Conservation (phyloP, 352 stramenopile genomes). For the Pythium dissotocum region DNA sequence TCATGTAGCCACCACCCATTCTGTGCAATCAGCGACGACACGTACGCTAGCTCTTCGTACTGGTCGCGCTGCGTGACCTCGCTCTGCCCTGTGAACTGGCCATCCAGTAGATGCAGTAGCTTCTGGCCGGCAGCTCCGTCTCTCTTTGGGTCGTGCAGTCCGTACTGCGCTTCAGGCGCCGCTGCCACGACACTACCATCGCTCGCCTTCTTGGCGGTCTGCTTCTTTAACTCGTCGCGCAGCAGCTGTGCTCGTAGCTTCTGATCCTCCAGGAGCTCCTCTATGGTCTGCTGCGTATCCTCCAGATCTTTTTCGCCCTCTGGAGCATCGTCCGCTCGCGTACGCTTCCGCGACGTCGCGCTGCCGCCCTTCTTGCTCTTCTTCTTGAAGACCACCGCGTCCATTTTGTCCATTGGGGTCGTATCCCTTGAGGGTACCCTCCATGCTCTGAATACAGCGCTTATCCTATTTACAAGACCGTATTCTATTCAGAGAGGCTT, state of each 20-base stretch:
- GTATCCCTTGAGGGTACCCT: neutral
- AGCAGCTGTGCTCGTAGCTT: constrained; percentile 48
- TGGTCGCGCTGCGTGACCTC: constrained; percentile 60
- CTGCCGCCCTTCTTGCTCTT: constrained; percentile 35
- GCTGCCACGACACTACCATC: constrained; percentile 6
- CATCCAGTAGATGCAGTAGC: constrained; percentile 69
- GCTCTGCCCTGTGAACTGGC: constrained; percentile 80
- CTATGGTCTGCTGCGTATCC: constrained; percentile 51
- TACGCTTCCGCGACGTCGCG: constrained; percentile 37
- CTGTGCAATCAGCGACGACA: too few relatives aligned
- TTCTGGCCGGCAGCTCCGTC: constrained; percentile 69
- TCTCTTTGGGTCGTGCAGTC: constrained; percentile 76
- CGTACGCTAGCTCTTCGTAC: constrained; percentile 73
- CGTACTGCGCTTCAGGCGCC: constrained; percentile 38
- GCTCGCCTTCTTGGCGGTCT: constrained; percentile 19
- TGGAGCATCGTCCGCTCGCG: constrained; percentile 29
- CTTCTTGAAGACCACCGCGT: constrained; percentile 63
- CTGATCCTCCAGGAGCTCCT: constrained; percentile 77
- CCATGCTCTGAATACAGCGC: neutral
- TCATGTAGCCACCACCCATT: neutral
- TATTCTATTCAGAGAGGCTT: neutral
- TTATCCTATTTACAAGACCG: neutral
- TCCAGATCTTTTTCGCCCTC: constrained; percentile 18
- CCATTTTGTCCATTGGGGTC: constrained; percentile 17
- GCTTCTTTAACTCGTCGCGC: constrained; percentile 34